Evolutionary conservation across 2,329 filamentous ascomycete species (phyloP), one percentile per base, ranked within the genome.

Genomic region (Fusarium incarnatum): DNA sequence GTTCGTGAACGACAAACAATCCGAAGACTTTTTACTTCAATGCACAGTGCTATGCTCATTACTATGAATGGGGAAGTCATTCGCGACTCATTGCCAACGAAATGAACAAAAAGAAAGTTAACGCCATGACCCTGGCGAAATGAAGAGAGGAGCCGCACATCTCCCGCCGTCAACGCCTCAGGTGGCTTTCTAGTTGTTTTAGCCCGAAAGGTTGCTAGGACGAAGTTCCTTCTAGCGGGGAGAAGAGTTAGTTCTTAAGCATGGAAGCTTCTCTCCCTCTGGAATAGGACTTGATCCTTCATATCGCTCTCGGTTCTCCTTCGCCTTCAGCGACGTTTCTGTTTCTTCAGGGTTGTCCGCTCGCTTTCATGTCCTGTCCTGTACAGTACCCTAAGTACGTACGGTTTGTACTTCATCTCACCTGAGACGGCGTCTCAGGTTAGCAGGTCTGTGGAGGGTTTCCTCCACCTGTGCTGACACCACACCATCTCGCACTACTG

Each of bases 341-440:
- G 42, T 34, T 59, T 47, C 27, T 32, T 28, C n/a, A 58, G 40
- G 34, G 46, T 30, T 56, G 10, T 23, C 34, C 28, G 27, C 54
- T 67, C 56, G 69, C 40, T 37, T 37, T n/a, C 34, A 37, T 37
- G 28, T n/a, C 15, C 25, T 46, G 41, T 45, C 27, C 8, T 7
- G 52, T 48, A 56, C 41, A 25, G 18, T 32, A 28, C 28, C 28
- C 28, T 7, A 12, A 10, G 46, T 37, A 50, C 18, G n/a, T 34
- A 30, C 28, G 37, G 34, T 49, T 12, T 28, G 30, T 48, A 15
- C 44, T 67, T 73, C 65, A 74, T 61, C 68, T 76, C 72, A 79
- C 77, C 77, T 79, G 77, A 79, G 77, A 79, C 77, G 58, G 2
- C 54, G 77, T 79, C 77, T 79, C 77, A 79, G 77, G 77, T 79